Base-by-base conservation (phyloP, 1,139 yeast genomes). In the Yarrowia galli region DNA sequence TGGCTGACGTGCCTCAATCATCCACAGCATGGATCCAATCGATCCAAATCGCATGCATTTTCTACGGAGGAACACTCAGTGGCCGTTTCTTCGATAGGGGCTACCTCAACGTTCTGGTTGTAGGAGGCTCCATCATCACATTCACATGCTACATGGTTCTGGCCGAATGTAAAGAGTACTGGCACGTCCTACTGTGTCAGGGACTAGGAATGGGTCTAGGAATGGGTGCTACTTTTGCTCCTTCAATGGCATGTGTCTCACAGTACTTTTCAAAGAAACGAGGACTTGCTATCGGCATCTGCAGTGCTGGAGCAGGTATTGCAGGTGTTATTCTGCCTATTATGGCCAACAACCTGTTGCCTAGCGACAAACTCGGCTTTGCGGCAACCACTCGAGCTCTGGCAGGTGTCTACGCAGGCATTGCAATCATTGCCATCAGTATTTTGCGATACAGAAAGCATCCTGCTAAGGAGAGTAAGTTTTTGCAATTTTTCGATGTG, bases 11-110 rank as follows among this genome's bases (percentile, higher is more conserved):
- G 2, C 73, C 83, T 3, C 78, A 83, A 2, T 78, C 86, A 6
- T 79, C 82, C 8, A 81, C 86, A 4, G 85, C 89, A 3, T 88
- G 92, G 92, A 84, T 88, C 35, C 88, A 88, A 70, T 83, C 90
- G 0, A 76, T 87, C 20, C 85, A 83, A 71, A 65, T 65, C 18
- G 79, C 83, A 58, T 86, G 87, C 68, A 79, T 86, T n/a, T 79
- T 87, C 71, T 82, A 84, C 70, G 80, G 85, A 45, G 83, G 86
- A 9, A 84, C 87, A 0, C 82, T 87, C n/a, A 82, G 84, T 65
- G 95, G 93, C 0, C 85, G 87, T 1, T 71, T 87, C 15, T 85
- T 87, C 73, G 93, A 89, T 72, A 71, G 71, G 36, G 80, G 79
- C n/a, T 75, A 74, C 67, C 70, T 74, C 64, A 72, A 73, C 56